Percentiles rank a stretch among this genome's conserved stretches.
phyloP scores from a whole-genome alignment of 495 filamentous ascomycete genomes.

The Durotheca rogersii region DNA sequence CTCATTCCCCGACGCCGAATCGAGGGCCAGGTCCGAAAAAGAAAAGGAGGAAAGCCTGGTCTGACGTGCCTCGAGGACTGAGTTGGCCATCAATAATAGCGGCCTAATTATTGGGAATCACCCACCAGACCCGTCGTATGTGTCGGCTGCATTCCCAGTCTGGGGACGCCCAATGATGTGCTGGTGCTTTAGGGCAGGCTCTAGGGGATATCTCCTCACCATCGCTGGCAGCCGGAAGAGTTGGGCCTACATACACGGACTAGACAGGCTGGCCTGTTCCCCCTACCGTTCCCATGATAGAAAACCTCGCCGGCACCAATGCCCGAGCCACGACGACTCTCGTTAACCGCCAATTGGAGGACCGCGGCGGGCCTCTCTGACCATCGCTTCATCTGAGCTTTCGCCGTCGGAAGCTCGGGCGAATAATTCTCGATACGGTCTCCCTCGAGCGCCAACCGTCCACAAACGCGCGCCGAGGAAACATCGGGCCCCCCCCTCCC shows the following conservation, averaged over 20 bases:
- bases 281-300: background rate
- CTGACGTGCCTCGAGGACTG: background rate
- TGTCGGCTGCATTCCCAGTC: background rate
- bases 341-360: background rate
- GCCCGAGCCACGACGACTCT: background rate
- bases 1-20: conserved; percentile 10
- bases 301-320: background rate
- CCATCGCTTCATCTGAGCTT: background rate
- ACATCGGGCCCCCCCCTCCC: too few species aligned
- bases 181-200: background rate
- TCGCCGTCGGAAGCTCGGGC: background rate
- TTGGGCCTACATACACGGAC: too few species aligned
- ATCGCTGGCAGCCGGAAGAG: background rate
- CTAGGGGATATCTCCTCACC: background rate
- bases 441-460: too few species aligned
- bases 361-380: background rate
- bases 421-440: too few species aligned
- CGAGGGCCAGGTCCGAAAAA: conserved; percentile 3
- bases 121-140: conserved; percentile 6
- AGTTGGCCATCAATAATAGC: conserved; percentile 9
- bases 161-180: background rate
- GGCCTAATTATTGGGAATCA: conserved; percentile 9
- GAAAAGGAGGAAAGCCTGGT: too few species aligned
- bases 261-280: background rate
- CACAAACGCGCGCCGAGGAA: too few species aligned